These are phyloP conservation scores for Aspergillus biplanus DNA, from an alignment of 495 filamentous ascomycete species.

Conservation along the genomic window DNA sequence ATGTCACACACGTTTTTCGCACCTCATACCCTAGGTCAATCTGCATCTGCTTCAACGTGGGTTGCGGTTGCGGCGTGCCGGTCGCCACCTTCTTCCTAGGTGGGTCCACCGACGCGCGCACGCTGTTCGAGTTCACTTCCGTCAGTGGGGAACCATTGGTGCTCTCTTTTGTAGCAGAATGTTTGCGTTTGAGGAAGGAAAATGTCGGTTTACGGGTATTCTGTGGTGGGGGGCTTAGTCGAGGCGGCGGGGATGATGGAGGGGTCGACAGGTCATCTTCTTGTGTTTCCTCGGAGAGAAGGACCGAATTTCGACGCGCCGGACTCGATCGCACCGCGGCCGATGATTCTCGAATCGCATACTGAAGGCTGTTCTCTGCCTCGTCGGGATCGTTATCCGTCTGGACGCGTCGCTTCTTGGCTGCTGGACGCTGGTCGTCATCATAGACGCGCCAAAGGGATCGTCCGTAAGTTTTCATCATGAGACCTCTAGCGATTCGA, in stretches of 20 bases:
- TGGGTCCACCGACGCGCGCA: slow-evolving; percentile 45
- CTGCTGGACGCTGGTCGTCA: slow-evolving; percentile 43
- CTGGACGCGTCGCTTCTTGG: slow-evolving; percentile 53
- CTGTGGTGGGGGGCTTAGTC: slow-evolving; percentile 58
- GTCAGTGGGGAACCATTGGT: slow-evolving; percentile 46
- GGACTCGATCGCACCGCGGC: slow-evolving; percentile 54
- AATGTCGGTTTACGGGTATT: slow-evolving; percentile 58
- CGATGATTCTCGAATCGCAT: slow-evolving; percentile 54
- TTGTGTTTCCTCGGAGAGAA: slow-evolving; percentile 51
- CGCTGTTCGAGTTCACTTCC: slow-evolving; percentile 56
- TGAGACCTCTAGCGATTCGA: slow-evolving; percentile 44
- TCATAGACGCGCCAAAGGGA: slow-evolving; percentile 54
- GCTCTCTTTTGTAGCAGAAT: slow-evolving; percentile 37
- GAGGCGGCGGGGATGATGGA: slow-evolving; percentile 59
- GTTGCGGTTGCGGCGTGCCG: slow-evolving; percentile 25
- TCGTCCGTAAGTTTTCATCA: slow-evolving; percentile 59
- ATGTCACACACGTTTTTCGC: slow-evolving; percentile 63
- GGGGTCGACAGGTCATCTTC: slow-evolving; percentile 56
- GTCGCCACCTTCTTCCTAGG: slow-evolving; percentile 34
- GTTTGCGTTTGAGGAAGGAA: slow-evolving; percentile 58
- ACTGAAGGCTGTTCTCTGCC: slow-evolving; percentile 51
- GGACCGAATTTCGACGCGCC: slow-evolving; percentile 48
- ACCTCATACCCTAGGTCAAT: slow-evolving; percentile 66
- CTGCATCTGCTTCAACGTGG: slow-evolving; percentile 63
- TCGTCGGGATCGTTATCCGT: slow-evolving; percentile 45